These are phyloP conservation scores for Podosphaera aphanis DNA, from an alignment of 2,329 filamentous ascomycete genomes.

Conservation along the genomic window DNA sequence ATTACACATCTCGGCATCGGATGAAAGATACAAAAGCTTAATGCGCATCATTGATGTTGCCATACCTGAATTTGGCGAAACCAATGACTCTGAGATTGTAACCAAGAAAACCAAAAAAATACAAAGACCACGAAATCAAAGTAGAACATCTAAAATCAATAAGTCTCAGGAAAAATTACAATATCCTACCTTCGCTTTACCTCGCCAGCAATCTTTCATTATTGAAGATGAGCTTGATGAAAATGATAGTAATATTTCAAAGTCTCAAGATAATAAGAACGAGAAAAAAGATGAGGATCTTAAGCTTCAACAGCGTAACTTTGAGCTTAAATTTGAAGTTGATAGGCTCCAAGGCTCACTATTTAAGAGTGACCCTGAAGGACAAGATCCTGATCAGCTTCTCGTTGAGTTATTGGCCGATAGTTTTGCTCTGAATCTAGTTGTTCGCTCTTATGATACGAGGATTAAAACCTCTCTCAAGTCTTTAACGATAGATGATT, in stretches of 20 bases:
- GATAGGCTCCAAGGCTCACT: slow-evolving; percentile 84
- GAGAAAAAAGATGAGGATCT: slow-evolving; percentile 28
- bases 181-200: slow-evolving; percentile 53
- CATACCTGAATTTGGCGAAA: slow-evolving; percentile 55
- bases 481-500: slow-evolving; percentile 75
- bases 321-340: slow-evolving; percentile 92
- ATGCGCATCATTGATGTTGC: slow-evolving; percentile 95
- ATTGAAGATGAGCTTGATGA: slow-evolving; percentile 32
- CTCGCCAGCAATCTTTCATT: slow-evolving; percentile 51
- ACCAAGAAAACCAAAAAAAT: background rate
- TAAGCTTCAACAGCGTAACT: slow-evolving; percentile 68
- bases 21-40: slow-evolving; percentile 86
- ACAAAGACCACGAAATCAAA: slow-evolving; percentile 9
- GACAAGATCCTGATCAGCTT: slow-evolving; percentile 50
- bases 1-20: slow-evolving; percentile 74
- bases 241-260: slow-evolving; percentile 34
- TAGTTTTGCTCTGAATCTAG: slow-evolving; percentile 68
- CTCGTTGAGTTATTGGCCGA: slow-evolving; percentile 83
- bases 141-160: slow-evolving; percentile 16
- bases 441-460: slow-evolving; percentile 77
- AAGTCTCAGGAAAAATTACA: slow-evolving; percentile 29
- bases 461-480: slow-evolving; percentile 73
- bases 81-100: slow-evolving; percentile 15
- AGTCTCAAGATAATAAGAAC: slow-evolving; percentile 43
- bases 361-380: slow-evolving; percentile 64